phyloP scores from a whole-genome alignment of 1,284 basidiomycete genomes.

The Puccinia hordei region DNA sequence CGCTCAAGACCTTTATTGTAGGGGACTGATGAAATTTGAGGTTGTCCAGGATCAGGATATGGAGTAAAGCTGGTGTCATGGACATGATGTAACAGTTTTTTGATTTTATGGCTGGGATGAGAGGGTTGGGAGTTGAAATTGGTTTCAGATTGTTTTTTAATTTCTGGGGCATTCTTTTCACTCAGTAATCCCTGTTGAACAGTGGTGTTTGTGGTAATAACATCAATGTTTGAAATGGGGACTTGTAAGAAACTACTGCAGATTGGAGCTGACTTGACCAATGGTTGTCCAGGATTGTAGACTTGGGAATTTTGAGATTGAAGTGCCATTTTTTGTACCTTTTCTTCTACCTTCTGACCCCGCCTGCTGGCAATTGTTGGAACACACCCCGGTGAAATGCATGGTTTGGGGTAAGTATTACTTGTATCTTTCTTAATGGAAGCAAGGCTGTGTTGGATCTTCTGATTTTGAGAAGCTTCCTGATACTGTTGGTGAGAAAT shows the following conservation, averaged over 20 bases:
- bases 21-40: background rate
- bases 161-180: background rate
- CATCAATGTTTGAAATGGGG: conserved; percentile 3
- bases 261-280: conserved; percentile 48
- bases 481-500: background rate
- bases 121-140: conserved; percentile 10
- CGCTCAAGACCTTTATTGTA: conserved; percentile 23
- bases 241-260: conserved; percentile 35
- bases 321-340: conserved; percentile 32
- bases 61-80: background rate
- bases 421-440: background rate
- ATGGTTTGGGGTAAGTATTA: background rate
- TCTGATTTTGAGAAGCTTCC: background rate
- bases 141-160: background rate
- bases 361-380: conserved; percentile 31
- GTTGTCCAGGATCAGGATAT: background rate
- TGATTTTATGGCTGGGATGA: background rate
- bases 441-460: background rate
- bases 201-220: conserved; percentile 12
- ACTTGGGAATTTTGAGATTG: conserved; percentile 29
- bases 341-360: conserved; percentile 22
- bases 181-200: background rate
- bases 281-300: conserved; percentile 18
- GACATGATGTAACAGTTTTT: background rate
- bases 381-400: background rate